phyloP scores from a whole-genome alignment of 2,329 filamentous ascomycete genomes.

The Phyllosticta paracitricarpa region DNA sequence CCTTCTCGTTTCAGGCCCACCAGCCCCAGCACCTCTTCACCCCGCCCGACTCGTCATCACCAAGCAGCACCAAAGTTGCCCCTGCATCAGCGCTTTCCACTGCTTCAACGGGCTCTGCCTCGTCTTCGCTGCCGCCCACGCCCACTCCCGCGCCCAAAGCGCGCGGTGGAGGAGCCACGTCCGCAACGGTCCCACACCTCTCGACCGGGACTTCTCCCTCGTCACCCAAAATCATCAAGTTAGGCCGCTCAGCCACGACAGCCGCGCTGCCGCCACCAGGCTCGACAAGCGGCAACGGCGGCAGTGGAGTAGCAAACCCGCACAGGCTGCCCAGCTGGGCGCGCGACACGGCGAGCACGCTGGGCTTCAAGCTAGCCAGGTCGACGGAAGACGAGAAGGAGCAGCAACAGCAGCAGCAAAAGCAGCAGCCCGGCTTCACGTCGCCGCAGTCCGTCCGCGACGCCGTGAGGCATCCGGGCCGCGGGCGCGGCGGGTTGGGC shows the following conservation, averaged over 20 bases:
- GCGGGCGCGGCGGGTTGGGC: background rate
- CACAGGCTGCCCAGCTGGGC: conserved; percentile 7
- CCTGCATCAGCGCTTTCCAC: background rate
- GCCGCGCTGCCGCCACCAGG: background rate
- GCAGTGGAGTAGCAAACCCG: background rate
- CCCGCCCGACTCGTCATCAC: background rate
- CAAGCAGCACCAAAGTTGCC: background rate
- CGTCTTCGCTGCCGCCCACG: background rate
- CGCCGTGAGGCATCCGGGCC: background rate
- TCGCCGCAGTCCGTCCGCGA: background rate
- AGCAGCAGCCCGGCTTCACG: background rate
- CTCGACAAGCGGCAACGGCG: background rate
- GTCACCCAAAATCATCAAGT: background rate
- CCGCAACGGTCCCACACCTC: background rate
- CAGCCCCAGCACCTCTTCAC: background rate
- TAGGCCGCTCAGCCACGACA: background rate
- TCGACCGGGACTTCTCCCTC: background rate
- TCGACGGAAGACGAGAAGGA: background rate
- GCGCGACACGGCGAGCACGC: background rate
- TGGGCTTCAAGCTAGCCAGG: background rate
- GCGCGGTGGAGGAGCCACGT: background rate
- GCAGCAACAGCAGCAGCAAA: background rate
- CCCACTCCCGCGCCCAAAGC: background rate
- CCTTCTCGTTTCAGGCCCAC: background rate
- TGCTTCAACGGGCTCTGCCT: background rate